Base-by-base conservation (phyloP, 2,329 filamentous ascomycete genomes). In the Clarireedia homoeocarpa region DNA sequence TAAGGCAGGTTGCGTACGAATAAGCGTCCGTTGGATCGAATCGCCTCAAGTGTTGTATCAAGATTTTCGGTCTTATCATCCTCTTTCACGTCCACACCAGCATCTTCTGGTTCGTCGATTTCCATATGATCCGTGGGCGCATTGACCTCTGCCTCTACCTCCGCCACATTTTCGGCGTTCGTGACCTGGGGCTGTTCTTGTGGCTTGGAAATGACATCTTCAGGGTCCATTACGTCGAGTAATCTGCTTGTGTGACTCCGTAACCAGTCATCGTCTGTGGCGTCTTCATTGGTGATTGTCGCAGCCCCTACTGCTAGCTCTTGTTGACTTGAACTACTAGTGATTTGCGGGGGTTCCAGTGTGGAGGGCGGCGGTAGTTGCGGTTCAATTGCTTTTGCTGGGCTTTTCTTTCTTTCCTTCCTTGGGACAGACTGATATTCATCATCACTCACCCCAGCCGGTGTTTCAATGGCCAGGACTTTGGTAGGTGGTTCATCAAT, bases 1-100 rank as follows among this genome's bases (percentile, higher is more conserved):
- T 94, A 99, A 12, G 91, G 82, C 45, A 99, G 76, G 69, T 99
- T 99, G 51, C 94, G 82, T 26, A 96, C 77, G 70, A 96, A 99
- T 1, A 99, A 75, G 60, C 94, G 83, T 58, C 84, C 84, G 48
- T 86, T 95, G 55, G 82, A 77, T 55, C 79, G 80, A 58, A 96
- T 86, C 51, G 81, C 78, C 49, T 85, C 79, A 52, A 85, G 71
- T 10, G 62, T 61, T 38, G 66, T 62, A 61, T 73, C 70, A 34
- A 69, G 52, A 20, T 63, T 58, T 39, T 68, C 62, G 40, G 71
- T 66, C 40, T 67, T 49, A 48, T 59, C 57, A 51, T 58, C 59
- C 50, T 57, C 30, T 49, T 65, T 64, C 34, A 61, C 54, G 38
- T 65, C 56, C n/a, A 66, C 63, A 24, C 63, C 56, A 24, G 63